Evolutionary conservation across 306 rosid species (phyloP), one percentile per base, ranked within the genome.

Genomic region (Ziziphus jujuba): DNA sequence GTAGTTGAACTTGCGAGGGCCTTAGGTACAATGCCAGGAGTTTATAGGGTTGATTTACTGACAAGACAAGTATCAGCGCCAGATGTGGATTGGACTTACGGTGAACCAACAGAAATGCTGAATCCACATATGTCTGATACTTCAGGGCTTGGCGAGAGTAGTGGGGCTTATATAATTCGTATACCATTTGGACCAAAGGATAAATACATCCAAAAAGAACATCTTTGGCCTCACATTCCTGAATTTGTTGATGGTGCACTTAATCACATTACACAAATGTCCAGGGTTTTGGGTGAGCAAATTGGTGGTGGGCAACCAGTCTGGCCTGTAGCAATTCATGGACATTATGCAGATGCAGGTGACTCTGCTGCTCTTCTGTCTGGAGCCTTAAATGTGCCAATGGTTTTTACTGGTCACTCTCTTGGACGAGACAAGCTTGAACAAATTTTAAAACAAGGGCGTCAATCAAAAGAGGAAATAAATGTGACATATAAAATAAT

Each of bases 311-410:
- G 84, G 58, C 77, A 75, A 48, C 76, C 82, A n/a, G 75, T 78
- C 51, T 84, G 89, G 89, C 89, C 89, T 4, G 64, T 78, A 54
- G 89, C 89, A 16, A 81, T 84, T 44, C 89, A 84, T 63, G 89
- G 89, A 16, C 89, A 84, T 64, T 84, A 84, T 70, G 89, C 89
- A 45, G 89, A 84, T 76, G 89, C 89, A 47, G 89, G 89, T 61
- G 84, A 84, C 70, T 78, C 86, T 63, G 86, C 80, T 56, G 86
- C 89, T 78, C 89, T 84, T 56, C 50, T 84, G 23, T 84, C 89
- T 48, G 89, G 89, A 28, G 81, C 86, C 56, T 59, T 84, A 57
- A 84, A 84, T 71, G 86, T 84, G 51, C 86, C 89, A 10, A 81
- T 81, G 86, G 53, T 84, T 70, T 84, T 84, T 71, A 81, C 89